A percentile compares a stretch with the other conserved stretches of the same genome.
These are phyloP conservation scores for Alternaria viburni DNA, from an alignment of 2,329 filamentous ascomycete species.

Conservation along the genomic window DNA sequence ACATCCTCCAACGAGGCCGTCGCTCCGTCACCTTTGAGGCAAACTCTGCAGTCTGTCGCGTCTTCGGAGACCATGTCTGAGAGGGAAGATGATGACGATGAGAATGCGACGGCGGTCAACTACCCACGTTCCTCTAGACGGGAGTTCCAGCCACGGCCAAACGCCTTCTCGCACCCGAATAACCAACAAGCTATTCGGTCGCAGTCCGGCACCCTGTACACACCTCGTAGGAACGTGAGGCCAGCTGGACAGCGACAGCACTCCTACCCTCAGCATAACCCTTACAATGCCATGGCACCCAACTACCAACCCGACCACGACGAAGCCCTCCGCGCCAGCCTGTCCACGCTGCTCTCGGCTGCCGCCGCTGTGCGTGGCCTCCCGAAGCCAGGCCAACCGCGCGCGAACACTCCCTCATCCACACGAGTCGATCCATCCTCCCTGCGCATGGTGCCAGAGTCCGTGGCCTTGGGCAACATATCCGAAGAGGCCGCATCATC, in stretches of 20 bases:
- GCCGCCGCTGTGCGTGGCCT: constrained; percentile 86
- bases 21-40: constrained; percentile 41
- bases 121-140: constrained; percentile 59
- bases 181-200: constrained; percentile 49
- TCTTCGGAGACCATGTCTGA: constrained; percentile 49
- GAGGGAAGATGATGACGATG: constrained; percentile 58
- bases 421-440: constrained; percentile 57
- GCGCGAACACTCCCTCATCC: constrained; percentile 41
- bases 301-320: constrained; percentile 87
- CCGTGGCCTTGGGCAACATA: constrained; percentile 60
- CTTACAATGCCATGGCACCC: constrained; percentile 74
- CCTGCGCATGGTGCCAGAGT: constrained; percentile 66
- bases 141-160: constrained; percentile 83
- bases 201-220: constrained; percentile 56
- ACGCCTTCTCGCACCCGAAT: constrained; percentile 87
- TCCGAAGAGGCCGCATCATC: constrained; percentile 34
- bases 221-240: constrained; percentile 46
- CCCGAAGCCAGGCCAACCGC: constrained; percentile 63
- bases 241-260: constrained; percentile 47
- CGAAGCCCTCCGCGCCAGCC: constrained; percentile 85
- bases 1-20: constrained; percentile 69
- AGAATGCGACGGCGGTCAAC: constrained; percentile 83
- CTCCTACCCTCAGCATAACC: constrained; percentile 58
- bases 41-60: constrained; percentile 38
- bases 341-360: constrained; percentile 96